Conservation (phyloP, 108 stramenopile species). For the Cyclotella choctawhatcheeana region DNA sequence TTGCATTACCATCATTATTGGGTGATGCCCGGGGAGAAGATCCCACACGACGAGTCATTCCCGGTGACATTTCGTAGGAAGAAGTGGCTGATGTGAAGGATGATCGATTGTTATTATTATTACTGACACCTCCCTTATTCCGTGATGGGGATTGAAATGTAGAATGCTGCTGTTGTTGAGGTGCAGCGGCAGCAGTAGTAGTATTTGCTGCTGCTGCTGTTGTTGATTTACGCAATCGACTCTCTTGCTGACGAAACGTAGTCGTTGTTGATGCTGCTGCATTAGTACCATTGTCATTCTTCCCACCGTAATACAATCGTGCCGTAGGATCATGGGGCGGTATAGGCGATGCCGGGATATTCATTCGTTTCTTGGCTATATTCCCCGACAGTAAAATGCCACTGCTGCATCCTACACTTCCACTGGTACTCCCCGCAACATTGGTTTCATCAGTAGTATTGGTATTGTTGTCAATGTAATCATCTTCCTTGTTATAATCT, state of each 20-base stretch:
- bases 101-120: too few species aligned
- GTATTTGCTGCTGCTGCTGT: too few species aligned
- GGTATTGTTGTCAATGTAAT: constrained; percentile 27
- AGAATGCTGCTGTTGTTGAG: constrained; percentile 5
- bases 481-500: constrained; percentile 40
- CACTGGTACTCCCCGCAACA: background rate
- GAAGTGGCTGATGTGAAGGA: too few species aligned
- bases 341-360: constrained; percentile 7
- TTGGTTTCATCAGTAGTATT: background rate
- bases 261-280: too few species aligned
- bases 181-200: too few species aligned
- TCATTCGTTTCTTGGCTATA: constrained; percentile 34
- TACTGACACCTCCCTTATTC: too few species aligned
- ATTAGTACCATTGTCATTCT: constrained; percentile 16
- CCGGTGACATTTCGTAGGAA: too few species aligned
- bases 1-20: background rate
- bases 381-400: background rate
- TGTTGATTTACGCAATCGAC: constrained; percentile 35
- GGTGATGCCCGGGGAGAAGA: background rate
- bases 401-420: background rate
- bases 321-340: constrained; percentile 37
- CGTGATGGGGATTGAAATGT: constrained; percentile 31
- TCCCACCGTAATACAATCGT: constrained; percentile 32
- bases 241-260: constrained; percentile 40
- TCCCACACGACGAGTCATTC: constrained; percentile 13